phyloP scores from a whole-genome alignment of 2,329 filamentous ascomycete species.

The Bimuria novae-zelandiae region DNA sequence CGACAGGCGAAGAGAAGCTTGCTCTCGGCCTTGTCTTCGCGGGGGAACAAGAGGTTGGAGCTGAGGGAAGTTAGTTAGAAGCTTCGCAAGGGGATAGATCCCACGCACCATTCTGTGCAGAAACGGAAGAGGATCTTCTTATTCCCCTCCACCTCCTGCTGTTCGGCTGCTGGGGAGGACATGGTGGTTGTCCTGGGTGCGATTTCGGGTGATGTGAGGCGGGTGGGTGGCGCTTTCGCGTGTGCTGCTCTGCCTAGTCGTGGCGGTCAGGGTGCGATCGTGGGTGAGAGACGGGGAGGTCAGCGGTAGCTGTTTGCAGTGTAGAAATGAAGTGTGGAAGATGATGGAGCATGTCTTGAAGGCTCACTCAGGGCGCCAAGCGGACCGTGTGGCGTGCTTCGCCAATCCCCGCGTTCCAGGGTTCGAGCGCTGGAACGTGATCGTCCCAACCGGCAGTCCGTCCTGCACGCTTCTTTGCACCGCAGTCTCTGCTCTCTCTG shows the following conservation, averaged over 20 bases:
- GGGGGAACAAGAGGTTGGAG: slow-evolving; percentile 97
- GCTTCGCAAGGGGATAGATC: background rate
- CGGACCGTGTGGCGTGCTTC: background rate
- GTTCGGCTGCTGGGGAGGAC: slow-evolving; percentile 48
- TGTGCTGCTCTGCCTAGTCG: background rate
- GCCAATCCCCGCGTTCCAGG: too few species aligned
- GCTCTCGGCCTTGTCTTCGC: slow-evolving; percentile 84
- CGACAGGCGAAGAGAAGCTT: slow-evolving; percentile 94
- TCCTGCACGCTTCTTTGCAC: slow-evolving; percentile 7
- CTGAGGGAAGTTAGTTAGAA: slow-evolving; percentile 47
- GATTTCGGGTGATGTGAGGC: background rate
- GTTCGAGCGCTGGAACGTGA: slow-evolving; percentile 24
- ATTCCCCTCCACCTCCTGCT: slow-evolving; percentile 25
- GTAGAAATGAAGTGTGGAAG: background rate
- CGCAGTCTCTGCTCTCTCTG: background rate
- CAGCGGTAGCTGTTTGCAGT: background rate
- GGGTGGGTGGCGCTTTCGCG: background rate
- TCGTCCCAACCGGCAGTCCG: slow-evolving; percentile 20
- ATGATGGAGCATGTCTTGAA: background rate
- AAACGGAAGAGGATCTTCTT: slow-evolving; percentile 89
- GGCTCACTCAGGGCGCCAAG: slow-evolving; percentile 3
- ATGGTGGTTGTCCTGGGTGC: slow-evolving; percentile 25
- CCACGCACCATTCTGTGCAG: slow-evolving; percentile 85
- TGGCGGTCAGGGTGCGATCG: background rate
- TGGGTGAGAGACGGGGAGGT: background rate